phyloP scores from a whole-genome alignment of 768 basidiomycete species.

The Clavaria fumosa region DNA sequence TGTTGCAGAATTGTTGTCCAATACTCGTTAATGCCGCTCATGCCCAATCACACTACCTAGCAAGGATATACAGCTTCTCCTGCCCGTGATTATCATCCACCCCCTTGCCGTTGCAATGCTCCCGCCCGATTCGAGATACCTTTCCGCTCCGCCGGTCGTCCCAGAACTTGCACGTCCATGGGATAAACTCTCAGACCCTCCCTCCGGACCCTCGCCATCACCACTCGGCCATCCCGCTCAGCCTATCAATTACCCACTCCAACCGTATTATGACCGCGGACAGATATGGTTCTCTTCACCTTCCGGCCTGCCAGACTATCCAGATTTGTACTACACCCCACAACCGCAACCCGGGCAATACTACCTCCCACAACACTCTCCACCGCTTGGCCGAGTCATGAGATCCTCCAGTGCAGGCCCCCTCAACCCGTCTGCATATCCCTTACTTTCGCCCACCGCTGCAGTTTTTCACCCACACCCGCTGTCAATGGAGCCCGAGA shows the following conservation, averaged over 20 bases:
- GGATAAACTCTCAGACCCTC: conserved; percentile 7
- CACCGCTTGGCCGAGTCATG: conserved; percentile 16
- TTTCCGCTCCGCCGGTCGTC: conserved; percentile 6
- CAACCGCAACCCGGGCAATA: conserved; percentile 18
- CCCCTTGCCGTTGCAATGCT: conserved; percentile 37
- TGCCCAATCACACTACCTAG: too few species aligned
- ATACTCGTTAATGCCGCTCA: too few species aligned
- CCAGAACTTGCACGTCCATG: too few species aligned
- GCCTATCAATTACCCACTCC: conserved; percentile 7
- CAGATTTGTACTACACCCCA: conserved; percentile 18
- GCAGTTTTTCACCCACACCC: conserved; percentile 21
- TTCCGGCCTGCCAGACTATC: conserved; percentile 13
- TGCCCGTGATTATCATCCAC: conserved; percentile 53
- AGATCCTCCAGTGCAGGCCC: conserved; percentile 10
- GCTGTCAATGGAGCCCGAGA: conserved; percentile 27
- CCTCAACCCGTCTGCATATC: conserved; percentile 12
- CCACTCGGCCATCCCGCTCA: neutral
- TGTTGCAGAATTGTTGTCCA: too few species aligned
- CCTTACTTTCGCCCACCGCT: conserved; percentile 38
- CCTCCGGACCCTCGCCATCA: neutral
- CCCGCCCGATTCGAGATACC: conserved; percentile 16
- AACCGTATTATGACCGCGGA: conserved; percentile 29
- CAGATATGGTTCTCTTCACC: conserved; percentile 37
- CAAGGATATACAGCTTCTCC: conserved; percentile 50
- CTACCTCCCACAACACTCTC: conserved; percentile 21